Percentiles rank a stretch among this genome's conserved stretches.
These are phyloP conservation scores for Pichiaceae sp. DNA, from an alignment of 1,139 yeast species.

Conservation along the genomic window DNA sequence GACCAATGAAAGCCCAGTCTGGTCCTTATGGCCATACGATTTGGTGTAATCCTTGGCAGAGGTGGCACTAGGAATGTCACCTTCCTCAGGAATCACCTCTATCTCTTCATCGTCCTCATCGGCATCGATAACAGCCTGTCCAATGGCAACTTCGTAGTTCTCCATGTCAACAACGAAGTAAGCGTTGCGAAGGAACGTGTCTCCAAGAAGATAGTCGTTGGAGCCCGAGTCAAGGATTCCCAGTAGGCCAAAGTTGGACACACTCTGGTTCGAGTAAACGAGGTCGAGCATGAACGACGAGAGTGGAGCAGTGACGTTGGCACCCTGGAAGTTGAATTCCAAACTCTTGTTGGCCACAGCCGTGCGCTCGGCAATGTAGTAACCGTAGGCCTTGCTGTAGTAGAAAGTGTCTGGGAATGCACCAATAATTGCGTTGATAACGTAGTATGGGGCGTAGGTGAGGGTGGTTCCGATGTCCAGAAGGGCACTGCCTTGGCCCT, in stretches of 20 bases:
- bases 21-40: not conserved
- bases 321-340: constrained; percentile 42
- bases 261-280: constrained; percentile 3
- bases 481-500: constrained; percentile 26
- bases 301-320: constrained; percentile 37
- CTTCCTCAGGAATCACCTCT: constrained; percentile 1
- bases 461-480: constrained; percentile 67
- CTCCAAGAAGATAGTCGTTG: constrained; percentile 49
- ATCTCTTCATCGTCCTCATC: constrained; percentile 25
- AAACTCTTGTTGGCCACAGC: constrained; percentile 26
- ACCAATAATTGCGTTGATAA: constrained; percentile 31
- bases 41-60: constrained; percentile 5
- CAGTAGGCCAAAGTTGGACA: constrained; percentile 10
- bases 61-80: constrained; percentile 11
- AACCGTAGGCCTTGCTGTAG: constrained; percentile 16
- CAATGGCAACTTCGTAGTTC: constrained; percentile 54
- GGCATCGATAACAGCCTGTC: constrained; percentile 38
- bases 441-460: constrained; percentile 39
- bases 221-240: constrained; percentile 23
- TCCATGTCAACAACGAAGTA: constrained; percentile 77
- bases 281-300: constrained; percentile 25
- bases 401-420: not conserved
- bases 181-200: constrained; percentile 62
- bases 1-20: not conserved
- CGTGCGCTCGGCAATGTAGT: constrained; percentile 29